Conservation (phyloP, 2,329 filamentous ascomycete species). For the Pestalotiopsis sp. region DNA sequence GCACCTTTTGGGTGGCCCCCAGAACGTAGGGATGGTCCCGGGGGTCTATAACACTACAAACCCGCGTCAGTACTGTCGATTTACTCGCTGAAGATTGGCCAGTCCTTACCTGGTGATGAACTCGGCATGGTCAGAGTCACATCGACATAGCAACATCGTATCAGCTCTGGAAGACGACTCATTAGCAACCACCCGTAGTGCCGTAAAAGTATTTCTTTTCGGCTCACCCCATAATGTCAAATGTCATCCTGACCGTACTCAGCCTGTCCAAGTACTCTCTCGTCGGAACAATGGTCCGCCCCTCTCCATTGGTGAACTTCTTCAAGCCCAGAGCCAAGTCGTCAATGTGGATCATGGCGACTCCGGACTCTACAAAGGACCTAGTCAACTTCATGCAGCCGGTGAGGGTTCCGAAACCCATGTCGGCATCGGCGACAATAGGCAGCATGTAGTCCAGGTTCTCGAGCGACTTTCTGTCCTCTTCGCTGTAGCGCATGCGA, state of each 20-base stretch:
- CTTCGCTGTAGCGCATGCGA: conserved; percentile 17
- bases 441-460: conserved; percentile 42
- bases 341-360: conserved; percentile 46
- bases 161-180: conserved; percentile 28
- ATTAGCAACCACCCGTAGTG: neutral
- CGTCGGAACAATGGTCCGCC: conserved; percentile 41
- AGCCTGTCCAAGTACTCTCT: conserved; percentile 40
- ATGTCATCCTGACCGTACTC: conserved; percentile 39
- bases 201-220: neutral
- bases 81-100: neutral
- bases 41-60: conserved; percentile 34
- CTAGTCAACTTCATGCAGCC: conserved; percentile 41
- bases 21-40: conserved; percentile 42
- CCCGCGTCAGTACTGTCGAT: neutral
- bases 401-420: conserved; percentile 45
- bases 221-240: conserved; percentile 38
- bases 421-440: conserved; percentile 44
- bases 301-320: conserved; percentile 45
- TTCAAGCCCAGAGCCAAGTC: conserved; percentile 45
- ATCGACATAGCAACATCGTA: conserved; percentile 40
- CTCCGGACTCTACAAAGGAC: conserved; percentile 42
- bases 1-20: conserved; percentile 36
- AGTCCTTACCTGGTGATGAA: conserved; percentile 34
- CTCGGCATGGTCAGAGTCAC: conserved; percentile 39
- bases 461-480: conserved; percentile 35